These are phyloP conservation scores for Chaetothyriales sp. DNA, from an alignment of 2,329 filamentous ascomycete genomes.

Conservation along the genomic window DNA sequence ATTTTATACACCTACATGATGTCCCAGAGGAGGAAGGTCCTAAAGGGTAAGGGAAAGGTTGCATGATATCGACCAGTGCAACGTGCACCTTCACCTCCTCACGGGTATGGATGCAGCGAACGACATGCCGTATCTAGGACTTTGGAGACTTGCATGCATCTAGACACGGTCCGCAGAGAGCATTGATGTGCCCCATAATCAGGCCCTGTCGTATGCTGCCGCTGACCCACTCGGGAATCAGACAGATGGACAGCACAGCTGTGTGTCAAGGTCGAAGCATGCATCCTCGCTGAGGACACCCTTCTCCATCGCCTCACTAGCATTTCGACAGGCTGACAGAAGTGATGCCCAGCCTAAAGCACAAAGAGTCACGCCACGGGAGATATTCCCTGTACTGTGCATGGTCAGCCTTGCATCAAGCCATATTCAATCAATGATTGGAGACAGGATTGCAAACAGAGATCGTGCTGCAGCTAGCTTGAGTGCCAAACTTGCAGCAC, in stretches of 20 bases:
- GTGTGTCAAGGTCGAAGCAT: no score
- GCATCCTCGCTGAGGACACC: no score
- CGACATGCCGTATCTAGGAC: neutral
- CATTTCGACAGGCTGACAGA: no score
- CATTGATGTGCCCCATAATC: neutral
- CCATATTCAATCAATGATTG: neutral
- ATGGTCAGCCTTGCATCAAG: neutral
- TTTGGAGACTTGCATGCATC: neutral
- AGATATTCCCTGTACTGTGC: neutral
- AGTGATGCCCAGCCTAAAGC: neutral
- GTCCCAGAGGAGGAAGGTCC: slow-evolving; percentile 67
- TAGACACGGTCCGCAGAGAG: no score
- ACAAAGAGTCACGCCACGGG: neutral
- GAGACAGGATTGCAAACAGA: neutral
- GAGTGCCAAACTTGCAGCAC: neutral
- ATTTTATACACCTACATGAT: slow-evolving; percentile 93
- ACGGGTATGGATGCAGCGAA: neutral
- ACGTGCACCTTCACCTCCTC: neutral
- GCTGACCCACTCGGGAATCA: neutral
- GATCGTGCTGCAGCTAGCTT: neutral
- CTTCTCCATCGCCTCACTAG: no score
- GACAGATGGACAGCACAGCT: no score
- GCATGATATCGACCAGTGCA: neutral
- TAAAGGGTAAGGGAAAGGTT: slow-evolving; percentile 44
- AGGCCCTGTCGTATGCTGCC: neutral